Evolutionary conservation across 2,329 filamentous ascomycete genomes (phyloP), one percentile per base, ranked within the genome.

Genomic region (Fusarium sp.): DNA sequence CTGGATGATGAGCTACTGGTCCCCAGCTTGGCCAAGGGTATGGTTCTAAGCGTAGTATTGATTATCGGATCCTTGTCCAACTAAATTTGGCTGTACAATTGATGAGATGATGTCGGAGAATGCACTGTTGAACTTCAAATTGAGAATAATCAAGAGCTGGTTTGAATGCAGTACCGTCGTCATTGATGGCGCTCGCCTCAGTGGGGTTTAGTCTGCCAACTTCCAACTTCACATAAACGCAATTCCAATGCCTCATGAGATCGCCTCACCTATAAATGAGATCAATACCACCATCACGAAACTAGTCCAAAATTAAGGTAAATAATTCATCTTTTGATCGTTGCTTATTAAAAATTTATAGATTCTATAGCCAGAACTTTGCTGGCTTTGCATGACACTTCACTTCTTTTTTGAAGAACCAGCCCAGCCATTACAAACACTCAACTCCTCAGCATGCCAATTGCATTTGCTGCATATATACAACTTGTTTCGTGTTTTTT

Each of bases 401-500:
- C 51, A 63, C 59, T 66, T 65, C 59, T 65, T 63, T 71, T 74
- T 70, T 57, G n/a, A 28, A 54, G 44, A 57, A 72, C 62, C 61
- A 70, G 56, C 61, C 69, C 61, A 69, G 57, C 73, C 73, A 75
- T 72, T 73, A 71, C 50, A 62, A 65, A 53, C 66, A 61, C 39
- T 73, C 68, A 75, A 74, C 70, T 73, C 73, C 69, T 59, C 61
- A 67, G 57, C 73, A 65, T 60, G 65, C 69, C 62, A 57, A 42
- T 70, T 50, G 69, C 67, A 63, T 68, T 53, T 72, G 71, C 66
- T 69, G 71, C 54, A 61, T 75, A 73, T 75, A 69, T 75, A 75
- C 73, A 75, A 68, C 62, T 60, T 61, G 36, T 63, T 55, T 69
- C 55, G 46, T 69, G 42, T 69, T 46, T 65, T 28, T 64, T 44